A percentile compares a stretch with the other conserved stretches of the same genome.
These are phyloP conservation scores for Exophiala alcalophila DNA, from an alignment of 2,329 filamentous ascomycete species.

Conservation along the genomic window DNA sequence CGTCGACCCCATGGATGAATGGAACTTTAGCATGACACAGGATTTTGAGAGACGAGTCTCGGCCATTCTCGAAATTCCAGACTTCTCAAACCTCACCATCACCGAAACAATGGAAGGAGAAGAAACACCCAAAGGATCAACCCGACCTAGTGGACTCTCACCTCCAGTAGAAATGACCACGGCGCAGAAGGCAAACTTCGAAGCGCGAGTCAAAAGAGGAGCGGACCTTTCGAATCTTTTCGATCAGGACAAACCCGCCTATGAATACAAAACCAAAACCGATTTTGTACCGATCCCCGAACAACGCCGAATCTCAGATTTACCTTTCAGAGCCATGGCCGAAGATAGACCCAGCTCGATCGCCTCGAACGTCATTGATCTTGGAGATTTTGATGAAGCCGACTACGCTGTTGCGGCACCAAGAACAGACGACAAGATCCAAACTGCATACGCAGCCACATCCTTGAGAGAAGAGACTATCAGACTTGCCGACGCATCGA, in stretches of 20 bases:
- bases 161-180: conserved; percentile 38
- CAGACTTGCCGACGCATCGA: conserved; percentile 52
- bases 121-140: conserved; percentile 34
- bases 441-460: conserved; percentile 48
- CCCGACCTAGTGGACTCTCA: conserved; percentile 21
- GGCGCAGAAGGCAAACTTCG: conserved; percentile 52
- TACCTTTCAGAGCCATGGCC: conserved; percentile 46
- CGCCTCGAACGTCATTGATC: conserved; percentile 50
- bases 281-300: conserved; percentile 46
- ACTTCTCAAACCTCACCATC: conserved; percentile 40
- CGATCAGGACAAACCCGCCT: conserved; percentile 54
- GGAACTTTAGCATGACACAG: conserved; percentile 65
- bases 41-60: conserved; percentile 56
- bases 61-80: conserved; percentile 38
- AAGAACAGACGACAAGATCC: conserved; percentile 46
- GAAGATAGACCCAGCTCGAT: conserved; percentile 43
- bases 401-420: conserved; percentile 50
- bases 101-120: conserved; percentile 45
- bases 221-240: conserved; percentile 58
- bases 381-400: conserved; percentile 50
- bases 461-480: conserved; percentile 44
- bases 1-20: conserved; percentile 52
- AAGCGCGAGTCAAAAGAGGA: conserved; percentile 57
- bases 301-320: conserved; percentile 51
- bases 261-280: conserved; percentile 56